Conservation (phyloP, 495 filamentous ascomycete species). For the Ascobolus immersus region DNA sequence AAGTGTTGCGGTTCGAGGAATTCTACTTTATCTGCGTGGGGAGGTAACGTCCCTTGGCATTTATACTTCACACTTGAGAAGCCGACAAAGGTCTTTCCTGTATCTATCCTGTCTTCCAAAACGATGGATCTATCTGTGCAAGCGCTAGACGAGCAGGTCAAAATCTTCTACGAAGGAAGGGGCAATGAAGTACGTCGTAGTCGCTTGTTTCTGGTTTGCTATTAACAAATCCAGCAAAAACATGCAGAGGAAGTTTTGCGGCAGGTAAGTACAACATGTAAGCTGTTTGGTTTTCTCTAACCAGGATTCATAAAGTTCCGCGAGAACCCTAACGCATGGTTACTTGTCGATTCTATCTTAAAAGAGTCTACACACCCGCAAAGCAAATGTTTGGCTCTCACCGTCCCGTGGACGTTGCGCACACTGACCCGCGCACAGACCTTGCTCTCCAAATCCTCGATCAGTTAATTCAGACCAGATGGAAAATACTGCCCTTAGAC, state of each 20-base stretch:
- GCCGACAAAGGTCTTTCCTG: neutral
- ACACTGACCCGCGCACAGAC: slow-evolving; percentile 35
- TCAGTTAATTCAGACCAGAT: slow-evolving; percentile 94
- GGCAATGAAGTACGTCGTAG: too few species aligned
- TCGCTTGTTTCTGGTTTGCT: slow-evolving; percentile 11
- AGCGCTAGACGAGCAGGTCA: too few species aligned
- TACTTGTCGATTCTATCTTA: slow-evolving; percentile 86
- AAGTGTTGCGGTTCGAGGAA: too few species aligned
- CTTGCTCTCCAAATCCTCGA: slow-evolving; percentile 89
- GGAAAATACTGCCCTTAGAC: slow-evolving; percentile 87
- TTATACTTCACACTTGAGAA: slow-evolving; percentile 1
- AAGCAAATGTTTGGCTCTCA: slow-evolving; percentile 57
- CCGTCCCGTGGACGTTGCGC: neutral
- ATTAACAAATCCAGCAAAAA: slow-evolving; percentile 50
- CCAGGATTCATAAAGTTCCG: slow-evolving; percentile 46
- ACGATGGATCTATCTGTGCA: too few species aligned
- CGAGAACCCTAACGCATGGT: slow-evolving; percentile 92
- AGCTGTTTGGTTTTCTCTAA: neutral
- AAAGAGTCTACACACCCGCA: slow-evolving; percentile 71
- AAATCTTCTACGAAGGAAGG: neutral
- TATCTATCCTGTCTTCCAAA: too few species aligned
- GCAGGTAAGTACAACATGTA: slow-evolving; percentile 37
- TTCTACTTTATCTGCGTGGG: too few species aligned
- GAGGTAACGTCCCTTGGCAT: too few species aligned
- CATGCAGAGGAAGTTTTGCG: slow-evolving; percentile 82